Conservation (phyloP, 352 stramenopile genomes). For the Phytophthora sansomeana region DNA sequence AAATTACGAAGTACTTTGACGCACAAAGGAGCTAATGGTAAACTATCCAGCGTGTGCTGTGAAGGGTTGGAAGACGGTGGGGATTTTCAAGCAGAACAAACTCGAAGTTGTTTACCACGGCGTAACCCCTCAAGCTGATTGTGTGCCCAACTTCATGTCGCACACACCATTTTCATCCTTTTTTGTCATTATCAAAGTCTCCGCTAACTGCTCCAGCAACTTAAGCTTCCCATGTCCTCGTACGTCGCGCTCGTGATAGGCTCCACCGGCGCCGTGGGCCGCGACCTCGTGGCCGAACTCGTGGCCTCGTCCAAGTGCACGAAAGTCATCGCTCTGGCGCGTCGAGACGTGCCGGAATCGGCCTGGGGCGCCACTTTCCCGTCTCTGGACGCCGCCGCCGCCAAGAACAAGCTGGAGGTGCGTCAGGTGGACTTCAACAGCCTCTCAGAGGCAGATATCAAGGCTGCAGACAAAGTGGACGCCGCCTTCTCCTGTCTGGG, state of each 20-base stretch:
- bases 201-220: not conserved
- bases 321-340: slow-evolving; percentile 75
- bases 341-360: slow-evolving; percentile 62
- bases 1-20: too few species aligned
- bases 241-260: slow-evolving; percentile 81
- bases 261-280: slow-evolving; percentile 74
- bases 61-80: too few species aligned
- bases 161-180: not conserved
- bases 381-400: slow-evolving; percentile 45
- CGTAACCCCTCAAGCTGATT: too few species aligned
- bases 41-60: too few species aligned
- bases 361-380: slow-evolving; percentile 61
- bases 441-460: slow-evolving; percentile 45
- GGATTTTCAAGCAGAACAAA: too few species aligned
- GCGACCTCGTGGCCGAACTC: slow-evolving; percentile 75
- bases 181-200: not conserved
- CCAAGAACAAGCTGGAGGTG: slow-evolving; percentile 67
- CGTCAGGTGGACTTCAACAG: slow-evolving; percentile 67
- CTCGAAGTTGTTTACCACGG: too few species aligned
- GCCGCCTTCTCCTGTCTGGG: slow-evolving; percentile 78
- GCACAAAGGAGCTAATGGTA: too few species aligned
- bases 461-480: slow-evolving; percentile 55
- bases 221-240: slow-evolving; percentile 17
- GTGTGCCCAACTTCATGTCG: not conserved
- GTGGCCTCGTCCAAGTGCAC: slow-evolving; percentile 66